Conservation (phyloP, 2,329 filamentous ascomycete genomes). For the Bipolaris sorokiniana region DNA sequence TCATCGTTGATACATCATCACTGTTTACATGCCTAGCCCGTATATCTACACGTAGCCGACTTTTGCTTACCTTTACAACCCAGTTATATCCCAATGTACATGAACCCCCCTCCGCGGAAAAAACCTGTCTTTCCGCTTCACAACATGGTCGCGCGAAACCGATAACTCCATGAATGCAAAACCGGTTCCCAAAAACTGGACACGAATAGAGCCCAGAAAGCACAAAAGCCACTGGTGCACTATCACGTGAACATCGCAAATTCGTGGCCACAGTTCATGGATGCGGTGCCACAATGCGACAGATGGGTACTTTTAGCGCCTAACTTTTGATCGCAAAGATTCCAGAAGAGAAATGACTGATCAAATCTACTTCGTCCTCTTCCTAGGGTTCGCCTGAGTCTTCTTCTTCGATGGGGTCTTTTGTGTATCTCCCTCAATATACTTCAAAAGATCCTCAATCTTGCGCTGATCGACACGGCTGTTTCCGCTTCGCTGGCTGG, state of each 20-base stretch:
- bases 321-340: background rate
- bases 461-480: conserved; percentile 73
- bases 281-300: conserved; percentile 1
- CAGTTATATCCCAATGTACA: background rate
- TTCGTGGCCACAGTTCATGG: conserved; percentile 4
- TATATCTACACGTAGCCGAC: background rate
- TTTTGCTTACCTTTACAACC: conserved; percentile 3
- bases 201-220: background rate
- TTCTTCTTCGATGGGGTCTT: conserved; percentile 56
- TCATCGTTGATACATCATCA: conserved; percentile 8
- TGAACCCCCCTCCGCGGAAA: background rate
- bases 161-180: conserved; percentile 5
- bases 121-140: background rate
- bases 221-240: background rate
- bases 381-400: conserved; percentile 52
- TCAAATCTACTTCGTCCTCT: conserved; percentile 19
- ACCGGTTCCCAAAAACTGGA: background rate
- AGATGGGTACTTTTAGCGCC: conserved; percentile 1
- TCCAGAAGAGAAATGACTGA: background rate
- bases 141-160: background rate
- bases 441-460: conserved; percentile 91
- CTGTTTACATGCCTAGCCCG: background rate
- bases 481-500: conserved; percentile 48
- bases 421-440: conserved; percentile 75
- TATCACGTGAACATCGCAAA: background rate